phyloP scores from a whole-genome alignment of 1,284 basidiomycete genomes.

The Mycena citricolor region DNA sequence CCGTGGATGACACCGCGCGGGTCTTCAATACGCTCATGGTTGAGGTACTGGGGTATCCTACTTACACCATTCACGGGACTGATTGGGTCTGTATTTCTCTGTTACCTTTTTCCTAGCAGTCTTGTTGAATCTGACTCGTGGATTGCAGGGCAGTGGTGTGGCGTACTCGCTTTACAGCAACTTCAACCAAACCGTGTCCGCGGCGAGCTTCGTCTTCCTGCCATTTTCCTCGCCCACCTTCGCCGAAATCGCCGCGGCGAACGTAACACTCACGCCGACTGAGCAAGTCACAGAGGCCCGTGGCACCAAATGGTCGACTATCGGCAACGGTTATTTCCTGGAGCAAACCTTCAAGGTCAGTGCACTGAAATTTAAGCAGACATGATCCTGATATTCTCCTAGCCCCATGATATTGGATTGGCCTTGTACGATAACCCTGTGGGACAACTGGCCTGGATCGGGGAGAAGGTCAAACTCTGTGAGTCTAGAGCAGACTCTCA shows the following conservation, averaged over 20 bases:
- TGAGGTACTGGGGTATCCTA: conserved; percentile 11
- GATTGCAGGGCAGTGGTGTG: not conserved
- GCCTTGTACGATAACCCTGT: conserved; percentile 1
- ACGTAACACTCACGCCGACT: not conserved
- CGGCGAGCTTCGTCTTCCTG: not conserved
- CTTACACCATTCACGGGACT: conserved; percentile 11
- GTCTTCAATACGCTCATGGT: conserved; percentile 13
- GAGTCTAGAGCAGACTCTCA: not conserved
- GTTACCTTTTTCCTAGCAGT: not conserved
- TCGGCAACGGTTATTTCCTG: not conserved
- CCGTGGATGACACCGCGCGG: conserved; percentile 1
- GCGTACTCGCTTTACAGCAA: not conserved
- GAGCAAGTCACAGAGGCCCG: not conserved
- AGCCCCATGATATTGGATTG: conserved; percentile 1
- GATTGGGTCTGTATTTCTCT: conserved; percentile 9
- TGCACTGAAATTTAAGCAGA: not conserved
- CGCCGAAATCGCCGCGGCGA: not conserved
- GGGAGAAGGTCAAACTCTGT: not conserved
- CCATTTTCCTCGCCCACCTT: not conserved
- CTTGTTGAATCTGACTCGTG: not conserved
- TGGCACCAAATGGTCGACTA: not conserved
- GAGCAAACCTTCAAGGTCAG: conserved; percentile 9
- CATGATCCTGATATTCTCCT: no score
- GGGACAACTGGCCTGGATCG: conserved; percentile 1
- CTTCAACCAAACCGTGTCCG: not conserved